Conservation (phyloP, 371 early-diverging fungal species). For the Blakeslea trispora region DNA sequence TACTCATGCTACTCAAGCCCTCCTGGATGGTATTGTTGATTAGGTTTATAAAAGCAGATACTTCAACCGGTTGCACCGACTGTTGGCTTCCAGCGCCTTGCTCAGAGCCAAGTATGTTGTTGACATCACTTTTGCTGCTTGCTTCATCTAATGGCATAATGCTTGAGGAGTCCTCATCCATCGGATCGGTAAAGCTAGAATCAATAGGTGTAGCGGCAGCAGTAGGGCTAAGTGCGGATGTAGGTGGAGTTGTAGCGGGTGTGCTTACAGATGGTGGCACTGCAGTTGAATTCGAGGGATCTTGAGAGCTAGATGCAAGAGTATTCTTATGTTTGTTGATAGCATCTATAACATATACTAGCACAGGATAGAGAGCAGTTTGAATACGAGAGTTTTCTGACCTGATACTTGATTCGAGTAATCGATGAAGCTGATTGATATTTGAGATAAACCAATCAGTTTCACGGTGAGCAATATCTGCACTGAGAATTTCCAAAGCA, state of each 20-base stretch:
- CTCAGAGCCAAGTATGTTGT: neutral
- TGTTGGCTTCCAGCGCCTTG: slow-evolving; percentile 9
- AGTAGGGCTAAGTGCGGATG: neutral
- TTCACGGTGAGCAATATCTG: slow-evolving; percentile 62
- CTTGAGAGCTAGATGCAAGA: neutral
- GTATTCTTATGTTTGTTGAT: slow-evolving; percentile 35
- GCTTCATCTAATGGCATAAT: neutral
- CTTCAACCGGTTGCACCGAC: slow-evolving; percentile 45
- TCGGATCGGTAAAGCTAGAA: neutral
- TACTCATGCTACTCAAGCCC: slow-evolving; percentile 69
- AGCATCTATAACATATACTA: slow-evolving; percentile 62
- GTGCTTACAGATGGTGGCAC: neutral
- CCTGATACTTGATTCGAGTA: slow-evolving; percentile 69
- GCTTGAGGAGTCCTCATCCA: slow-evolving; percentile 2
- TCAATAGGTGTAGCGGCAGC: neutral
- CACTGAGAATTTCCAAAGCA: slow-evolving; percentile 70
- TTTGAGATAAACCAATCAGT: slow-evolving; percentile 69
- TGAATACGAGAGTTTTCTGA: slow-evolving; percentile 67
- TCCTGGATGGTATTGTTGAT: slow-evolving; percentile 67
- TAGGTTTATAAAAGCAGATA: slow-evolving; percentile 55
- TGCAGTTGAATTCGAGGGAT: neutral
- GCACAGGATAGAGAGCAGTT: slow-evolving; percentile 65
- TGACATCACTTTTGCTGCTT: neutral
- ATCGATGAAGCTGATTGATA: slow-evolving; percentile 64
- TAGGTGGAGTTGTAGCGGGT: neutral